A percentile compares a stretch with the other conserved stretches of the same genome.
Evolutionary conservation across 2,329 filamentous ascomycete genomes (phyloP).

Genomic region (Microdochium paspali): DNA sequence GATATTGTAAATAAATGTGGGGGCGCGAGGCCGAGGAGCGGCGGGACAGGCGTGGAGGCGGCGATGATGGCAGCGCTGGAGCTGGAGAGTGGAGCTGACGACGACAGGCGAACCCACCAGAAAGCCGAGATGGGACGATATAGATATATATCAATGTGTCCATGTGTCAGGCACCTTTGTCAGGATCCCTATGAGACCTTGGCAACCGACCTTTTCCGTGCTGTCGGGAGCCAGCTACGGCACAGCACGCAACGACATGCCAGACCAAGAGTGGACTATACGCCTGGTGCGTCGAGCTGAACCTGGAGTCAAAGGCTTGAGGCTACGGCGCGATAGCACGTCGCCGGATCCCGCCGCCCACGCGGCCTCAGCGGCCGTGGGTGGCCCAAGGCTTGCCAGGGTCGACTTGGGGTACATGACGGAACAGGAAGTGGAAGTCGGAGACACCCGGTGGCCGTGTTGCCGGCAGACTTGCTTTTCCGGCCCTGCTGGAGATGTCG

Average conservation of each 20-base stretch:
- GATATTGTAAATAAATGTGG: neutral
- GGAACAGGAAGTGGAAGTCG: no score
- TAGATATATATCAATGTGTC: neutral
- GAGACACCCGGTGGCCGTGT: no score
- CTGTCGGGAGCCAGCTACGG: no score
- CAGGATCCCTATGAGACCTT: neutral
- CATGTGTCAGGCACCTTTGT: neutral
- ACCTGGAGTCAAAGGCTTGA: neutral
- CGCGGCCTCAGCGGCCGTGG: neutral
- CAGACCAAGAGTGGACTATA: neutral
- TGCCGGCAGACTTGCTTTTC: no score
- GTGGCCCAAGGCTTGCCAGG: no score
- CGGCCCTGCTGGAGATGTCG: no score
- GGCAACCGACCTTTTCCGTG: neutral
- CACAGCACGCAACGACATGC: no score
- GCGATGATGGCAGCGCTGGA: no score
- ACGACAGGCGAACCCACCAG: neutral
- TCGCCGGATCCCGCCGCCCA: neutral
- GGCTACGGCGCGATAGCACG: neutral
- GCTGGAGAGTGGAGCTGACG: neutral
- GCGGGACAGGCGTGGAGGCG: neutral
- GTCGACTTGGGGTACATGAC: no score
- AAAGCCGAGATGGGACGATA: neutral
- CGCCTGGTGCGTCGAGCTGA: neutral
- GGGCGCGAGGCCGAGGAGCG: neutral